phyloP scores from a whole-genome alignment of 2,329 filamentous ascomycete genomes.

The Trichoderma sp. region DNA sequence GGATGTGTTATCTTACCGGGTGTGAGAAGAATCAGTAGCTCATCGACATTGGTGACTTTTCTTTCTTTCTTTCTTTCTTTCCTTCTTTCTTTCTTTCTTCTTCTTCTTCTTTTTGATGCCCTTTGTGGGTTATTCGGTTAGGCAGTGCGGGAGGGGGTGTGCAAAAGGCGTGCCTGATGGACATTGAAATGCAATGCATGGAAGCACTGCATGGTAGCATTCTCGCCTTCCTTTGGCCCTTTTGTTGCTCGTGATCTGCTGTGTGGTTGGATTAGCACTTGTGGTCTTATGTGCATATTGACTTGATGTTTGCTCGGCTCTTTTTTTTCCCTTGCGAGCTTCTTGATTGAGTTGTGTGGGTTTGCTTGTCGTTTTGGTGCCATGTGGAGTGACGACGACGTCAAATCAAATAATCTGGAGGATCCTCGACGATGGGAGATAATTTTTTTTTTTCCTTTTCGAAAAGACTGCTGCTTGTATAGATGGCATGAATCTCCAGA shows the following conservation, averaged over 20 bases:
- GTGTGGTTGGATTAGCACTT: background rate
- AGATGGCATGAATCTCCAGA: too few relatives aligned
- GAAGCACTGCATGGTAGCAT: background rate
- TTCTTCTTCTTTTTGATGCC: background rate
- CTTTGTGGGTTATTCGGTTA: background rate
- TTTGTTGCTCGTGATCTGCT: background rate
- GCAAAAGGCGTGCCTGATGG: background rate
- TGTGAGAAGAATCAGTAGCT: background rate
- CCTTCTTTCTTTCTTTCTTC: background rate
- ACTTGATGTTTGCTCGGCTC: background rate
- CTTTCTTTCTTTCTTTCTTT: background rate
- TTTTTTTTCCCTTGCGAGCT: background rate
- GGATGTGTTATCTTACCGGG: background rate
- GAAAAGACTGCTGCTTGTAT: too few relatives aligned
- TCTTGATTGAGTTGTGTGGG: background rate
- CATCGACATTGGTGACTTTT: background rate
- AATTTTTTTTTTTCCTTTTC: background rate
- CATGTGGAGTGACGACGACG: background rate
- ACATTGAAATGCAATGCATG: background rate
- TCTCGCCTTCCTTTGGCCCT: background rate
- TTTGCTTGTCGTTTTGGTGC: background rate
- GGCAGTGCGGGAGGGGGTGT: background rate
- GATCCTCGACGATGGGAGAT: background rate
- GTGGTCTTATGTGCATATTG: constrained; percentile 7
- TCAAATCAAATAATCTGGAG: background rate